A percentile compares a stretch with the other conserved stretches of the same genome.
Conservation (phyloP, 78 protist species). For the Dictyostelium capitatum region DNA sequence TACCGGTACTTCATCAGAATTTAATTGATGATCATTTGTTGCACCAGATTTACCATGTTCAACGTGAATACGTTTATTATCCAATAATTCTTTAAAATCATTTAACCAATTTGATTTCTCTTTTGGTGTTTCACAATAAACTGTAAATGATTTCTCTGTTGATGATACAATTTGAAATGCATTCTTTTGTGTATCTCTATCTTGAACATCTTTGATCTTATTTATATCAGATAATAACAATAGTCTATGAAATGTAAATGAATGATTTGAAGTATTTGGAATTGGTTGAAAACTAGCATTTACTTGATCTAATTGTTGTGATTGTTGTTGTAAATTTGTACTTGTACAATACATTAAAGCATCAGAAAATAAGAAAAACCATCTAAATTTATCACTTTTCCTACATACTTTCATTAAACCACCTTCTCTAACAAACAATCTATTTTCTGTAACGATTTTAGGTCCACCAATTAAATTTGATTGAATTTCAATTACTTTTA, state of each 20-base stretch:
- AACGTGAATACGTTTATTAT: not conserved
- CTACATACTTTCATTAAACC: conserved; percentile 79
- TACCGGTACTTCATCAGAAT: conserved; percentile 64
- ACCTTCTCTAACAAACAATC: conserved; percentile 80
- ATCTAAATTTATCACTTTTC: conserved; percentile 62
- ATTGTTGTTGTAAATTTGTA: conserved; percentile 3
- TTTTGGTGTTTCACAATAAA: conserved; percentile 43
- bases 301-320: not conserved
- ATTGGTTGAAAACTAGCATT: not conserved
- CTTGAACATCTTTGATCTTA: conserved; percentile 64
- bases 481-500: conserved; percentile 73
- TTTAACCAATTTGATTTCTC: conserved; percentile 76
- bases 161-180: conserved; percentile 71
- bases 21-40: not conserved
- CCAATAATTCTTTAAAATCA: conserved; percentile 37
- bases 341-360: conserved; percentile 43
- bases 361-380: conserved; percentile 79
- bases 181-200: conserved; percentile 76
- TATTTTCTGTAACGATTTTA: conserved; percentile 10
- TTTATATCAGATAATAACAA: conserved; percentile 24
- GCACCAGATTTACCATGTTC: not conserved
- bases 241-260: conserved; percentile 56
- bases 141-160: conserved; percentile 77
- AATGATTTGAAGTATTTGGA: conserved; percentile 5
- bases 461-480: conserved; percentile 47